Evolutionary conservation across 2,329 filamentous ascomycete genomes (phyloP).

Genomic region (Tolypocladium sp.): DNA sequence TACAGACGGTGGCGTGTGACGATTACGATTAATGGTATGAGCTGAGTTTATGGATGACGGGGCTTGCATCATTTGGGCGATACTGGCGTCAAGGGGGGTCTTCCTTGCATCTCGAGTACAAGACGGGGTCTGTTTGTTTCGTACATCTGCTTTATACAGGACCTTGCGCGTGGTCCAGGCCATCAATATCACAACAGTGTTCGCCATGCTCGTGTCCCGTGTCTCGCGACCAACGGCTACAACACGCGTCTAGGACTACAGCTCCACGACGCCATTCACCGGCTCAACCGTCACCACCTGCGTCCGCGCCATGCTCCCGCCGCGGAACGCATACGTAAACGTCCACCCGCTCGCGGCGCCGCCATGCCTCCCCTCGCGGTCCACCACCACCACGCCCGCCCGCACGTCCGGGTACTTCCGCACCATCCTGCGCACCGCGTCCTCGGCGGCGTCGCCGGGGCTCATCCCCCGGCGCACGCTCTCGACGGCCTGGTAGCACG

Average conservation of each 20-base stretch:
- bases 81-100: not conserved
- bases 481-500: constrained; percentile 49
- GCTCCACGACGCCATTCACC: not conserved
- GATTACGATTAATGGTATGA: not conserved
- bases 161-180: no score
- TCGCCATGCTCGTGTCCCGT: not conserved
- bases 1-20: not conserved
- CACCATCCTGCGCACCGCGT: constrained; percentile 40
- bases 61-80: not conserved
- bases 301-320: constrained; percentile 34
- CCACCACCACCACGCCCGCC: constrained; percentile 42
- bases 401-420: constrained; percentile 33
- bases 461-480: constrained; percentile 38
- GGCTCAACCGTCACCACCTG: constrained; percentile 31
- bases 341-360: constrained; percentile 44
- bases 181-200: not conserved
- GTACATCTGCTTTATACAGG: no score
- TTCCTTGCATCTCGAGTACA: not conserved
- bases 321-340: constrained; percentile 43
- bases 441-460: constrained; percentile 38
- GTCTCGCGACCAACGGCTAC: not conserved
- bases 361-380: constrained; percentile 37
- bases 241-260: no score
- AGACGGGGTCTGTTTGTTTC: not conserved
- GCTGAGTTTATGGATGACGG: not conserved